Base-by-base conservation (phyloP, 345 rosid species). In the Citrus medica region DNA sequence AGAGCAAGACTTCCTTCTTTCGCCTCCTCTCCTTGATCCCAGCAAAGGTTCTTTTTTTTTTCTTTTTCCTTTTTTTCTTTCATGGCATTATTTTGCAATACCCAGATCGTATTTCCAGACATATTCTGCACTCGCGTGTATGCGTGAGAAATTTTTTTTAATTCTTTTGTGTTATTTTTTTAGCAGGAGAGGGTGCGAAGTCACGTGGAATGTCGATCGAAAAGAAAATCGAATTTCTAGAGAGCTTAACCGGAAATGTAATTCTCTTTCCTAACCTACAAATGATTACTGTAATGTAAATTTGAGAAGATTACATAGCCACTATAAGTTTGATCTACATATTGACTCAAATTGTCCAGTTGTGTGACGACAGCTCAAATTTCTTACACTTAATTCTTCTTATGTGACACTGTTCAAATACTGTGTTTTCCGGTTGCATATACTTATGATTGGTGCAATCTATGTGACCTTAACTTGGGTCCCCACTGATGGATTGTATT, bases 161-260 rank as follows among this genome's bases (percentile, higher is more conserved):
- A 1, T 53, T 53, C 58, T 37, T 63, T 32, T n/a, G 17, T 70
- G 28, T 71, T 22, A 28, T 33, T 62, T 71, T 71, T 71, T 82
- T 65, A 69, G 73, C 86, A 91, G 99, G 89, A 55, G 97, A 86
- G 73, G 73, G 70, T 81, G 85, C 55, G 10, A 89, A 78, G 74
- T 86, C 91, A 55, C 91, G 90, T 60, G 97, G 84, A 46, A 81
- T 89, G 64, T 91, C 96, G 40, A 84, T 93, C 65, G 99, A 95
- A 88, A 90, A 90, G 94, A 95, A 89, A 90, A 93, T 95, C 58
- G 98, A 95, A 69, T 87, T 86, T 77, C 96, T 95, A 37, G 99
- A 95, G 88, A 92, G 86, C 90, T 81, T 95, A 73, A 58, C 95
- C 1, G 99, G 93, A 82, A 89, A 87, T 82, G 97, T 93, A 83